Percentiles rank a stretch among this genome's conserved stretches.
These are phyloP conservation scores for Coemansia sp. DNA, from an alignment of 192 early-diverging fungal genomes.

Conservation along the genomic window DNA sequence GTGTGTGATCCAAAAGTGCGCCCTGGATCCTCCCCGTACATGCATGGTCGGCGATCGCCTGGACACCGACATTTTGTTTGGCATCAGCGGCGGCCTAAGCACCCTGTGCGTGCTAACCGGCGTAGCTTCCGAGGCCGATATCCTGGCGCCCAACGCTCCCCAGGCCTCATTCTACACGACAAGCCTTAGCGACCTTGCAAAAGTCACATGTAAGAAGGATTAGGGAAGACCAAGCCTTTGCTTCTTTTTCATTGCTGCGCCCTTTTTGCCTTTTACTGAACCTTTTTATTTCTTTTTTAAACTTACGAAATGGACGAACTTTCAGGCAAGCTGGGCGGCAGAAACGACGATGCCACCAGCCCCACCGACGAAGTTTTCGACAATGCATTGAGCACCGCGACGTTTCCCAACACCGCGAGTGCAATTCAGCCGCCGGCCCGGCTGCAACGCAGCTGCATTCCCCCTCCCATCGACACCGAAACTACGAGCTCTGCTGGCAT, in stretches of 20 bases:
- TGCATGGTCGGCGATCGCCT: conserved; percentile 98
- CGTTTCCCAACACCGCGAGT: conserved; percentile 17
- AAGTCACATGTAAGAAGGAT: conserved; percentile 8
- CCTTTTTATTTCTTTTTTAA: neutral
- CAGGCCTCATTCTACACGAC: conserved; percentile 38
- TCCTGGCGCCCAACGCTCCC: conserved; percentile 32
- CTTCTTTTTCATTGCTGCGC: neutral
- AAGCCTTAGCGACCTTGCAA: conserved; percentile 38
- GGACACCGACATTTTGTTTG: conserved; percentile 96
- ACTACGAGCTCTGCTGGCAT: conserved; percentile 12
- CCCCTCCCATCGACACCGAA: conserved; percentile 52
- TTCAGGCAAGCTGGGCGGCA: conserved; percentile 2
- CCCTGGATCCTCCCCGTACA: conserved; percentile 74
- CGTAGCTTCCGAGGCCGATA: conserved; percentile 36
- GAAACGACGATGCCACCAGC: conserved; percentile 10
- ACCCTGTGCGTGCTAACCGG: conserved; percentile 94
- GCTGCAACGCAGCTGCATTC: conserved; percentile 49
- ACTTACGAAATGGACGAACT: conserved; percentile 7
- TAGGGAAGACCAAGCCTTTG: neutral
- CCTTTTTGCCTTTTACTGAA: neutral
- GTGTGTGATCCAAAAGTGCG: conserved; percentile 79
- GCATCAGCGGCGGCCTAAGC: conserved; percentile 75
- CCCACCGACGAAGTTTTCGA: conserved; percentile 14
- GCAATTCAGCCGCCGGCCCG: conserved; percentile 39
- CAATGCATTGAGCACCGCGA: conserved; percentile 12